These are phyloP conservation scores for Sclerotinia trifoliorum DNA, from an alignment of 2,329 filamentous ascomycete species.

Conservation along the genomic window DNA sequence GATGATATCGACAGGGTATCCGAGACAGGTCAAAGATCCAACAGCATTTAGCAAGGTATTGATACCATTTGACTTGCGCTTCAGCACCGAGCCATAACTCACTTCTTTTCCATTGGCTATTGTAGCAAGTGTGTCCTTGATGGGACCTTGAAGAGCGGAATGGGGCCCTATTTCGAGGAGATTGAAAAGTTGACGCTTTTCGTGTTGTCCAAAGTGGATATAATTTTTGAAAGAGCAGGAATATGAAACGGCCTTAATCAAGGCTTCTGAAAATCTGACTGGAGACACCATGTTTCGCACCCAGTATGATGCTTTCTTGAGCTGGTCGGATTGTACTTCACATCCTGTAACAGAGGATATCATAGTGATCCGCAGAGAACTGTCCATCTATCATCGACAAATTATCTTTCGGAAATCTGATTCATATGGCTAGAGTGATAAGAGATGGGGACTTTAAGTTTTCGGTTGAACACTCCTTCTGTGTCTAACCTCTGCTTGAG, in stretches of 20 bases:
- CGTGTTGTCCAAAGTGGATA: neutral
- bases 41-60: neutral
- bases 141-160: conserved; percentile 19
- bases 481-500: neutral
- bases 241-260: neutral
- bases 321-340: neutral
- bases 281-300: neutral
- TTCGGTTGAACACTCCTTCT: neutral
- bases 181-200: neutral
- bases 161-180: conserved; percentile 25
- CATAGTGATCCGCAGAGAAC: neutral
- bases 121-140: conserved; percentile 8
- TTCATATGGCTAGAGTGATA: conserved; percentile 14
- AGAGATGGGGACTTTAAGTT: neutral
- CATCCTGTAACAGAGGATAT: neutral
- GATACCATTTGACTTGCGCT: neutral
- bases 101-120: neutral
- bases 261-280: conserved; percentile 1
- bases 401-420: neutral
- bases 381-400: neutral
- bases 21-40: neutral
- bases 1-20: neutral
- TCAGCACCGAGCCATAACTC: neutral
- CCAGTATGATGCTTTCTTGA: neutral
- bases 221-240: too few relatives aligned